Base-by-base conservation (phyloP, 2,329 filamentous ascomycete genomes). In the Hypoxylon sp. region DNA sequence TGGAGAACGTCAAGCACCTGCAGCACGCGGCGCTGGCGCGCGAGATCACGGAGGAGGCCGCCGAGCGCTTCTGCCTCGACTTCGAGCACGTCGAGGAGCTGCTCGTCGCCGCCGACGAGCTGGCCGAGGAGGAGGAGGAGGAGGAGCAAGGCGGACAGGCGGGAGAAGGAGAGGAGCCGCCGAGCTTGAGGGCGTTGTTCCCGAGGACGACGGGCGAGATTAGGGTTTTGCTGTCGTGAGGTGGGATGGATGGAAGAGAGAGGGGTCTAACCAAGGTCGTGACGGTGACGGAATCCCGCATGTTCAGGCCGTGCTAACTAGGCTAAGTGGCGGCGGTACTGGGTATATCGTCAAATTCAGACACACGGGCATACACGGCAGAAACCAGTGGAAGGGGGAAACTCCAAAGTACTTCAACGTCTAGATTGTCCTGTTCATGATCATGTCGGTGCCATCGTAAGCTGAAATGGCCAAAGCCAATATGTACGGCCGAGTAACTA, bases 1-100 rank as follows among this genome's bases (percentile, higher is more conserved):
- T 92, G 71, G 91, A 96, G 52, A 92, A 93, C 64, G 78, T 98
- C 24, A 90, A 90, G 68, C 83, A 87, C 42, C 80, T 99, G 1
- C 89, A 91, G 66, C 91, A 92, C 72, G 87, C 91, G 0, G 84
- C 83, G 9, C 80, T 97, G 61, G 90, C 91, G 12, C 87, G 92
- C 49, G 84, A 89, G 48, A 87, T 97, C 50, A 96, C 93, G 0
- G 92, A 96, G 72, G 87, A 91, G 68, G 95, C 94, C 0, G 92
- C 93, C 0, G 89, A 93, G 71, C 85, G 82, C 55, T 99, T 99
- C 79, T 97, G 93, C 70, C 84, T 86, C 30, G 92, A 96, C 72
- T 99, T 98, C 78, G 93, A 87, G 73, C 80, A 83, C 53, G 74
- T 87, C 1, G 86, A 89, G 71, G 78, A 81, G 52, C 76, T 83